These are phyloP conservation scores for Tylopilus rubrobrunneus DNA, from an alignment of 768 basidiomycete species.

Conservation along the genomic window DNA sequence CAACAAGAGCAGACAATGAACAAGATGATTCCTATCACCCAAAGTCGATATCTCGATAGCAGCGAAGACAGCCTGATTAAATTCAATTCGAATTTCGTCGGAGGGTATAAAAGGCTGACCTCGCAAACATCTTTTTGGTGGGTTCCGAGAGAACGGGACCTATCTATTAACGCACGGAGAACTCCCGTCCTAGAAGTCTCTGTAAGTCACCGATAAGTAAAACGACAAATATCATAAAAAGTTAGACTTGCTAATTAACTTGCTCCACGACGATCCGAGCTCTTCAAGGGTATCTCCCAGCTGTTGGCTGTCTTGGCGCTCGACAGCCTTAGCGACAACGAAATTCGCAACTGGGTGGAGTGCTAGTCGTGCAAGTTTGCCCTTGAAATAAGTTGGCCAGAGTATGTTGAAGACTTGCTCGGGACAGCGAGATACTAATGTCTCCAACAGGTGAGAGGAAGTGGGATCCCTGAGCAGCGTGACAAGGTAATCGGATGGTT, in stretches of 20 bases:
- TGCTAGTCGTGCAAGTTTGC: conserved; percentile 68
- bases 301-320: conserved; percentile 53
- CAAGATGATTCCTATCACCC: conserved; percentile 50
- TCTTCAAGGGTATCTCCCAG: conserved; percentile 57
- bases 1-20: conserved; percentile 65
- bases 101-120: conserved; percentile 38
- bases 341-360: conserved; percentile 93
- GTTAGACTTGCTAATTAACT: conserved; percentile 60
- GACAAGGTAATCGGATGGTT: conserved; percentile 73
- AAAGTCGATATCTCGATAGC: conserved; percentile 53
- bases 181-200: conserved; percentile 75
- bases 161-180: conserved; percentile 69
- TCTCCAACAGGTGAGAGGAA: conserved; percentile 88
- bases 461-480: conserved; percentile 83
- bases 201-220: conserved; percentile 23
- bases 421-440: conserved; percentile 63
- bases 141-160: conserved; percentile 47
- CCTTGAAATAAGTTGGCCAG: conserved; percentile 77
- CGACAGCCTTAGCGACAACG: conserved; percentile 78
- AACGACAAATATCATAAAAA: neutral
- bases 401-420: conserved; percentile 55
- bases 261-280: conserved; percentile 53
- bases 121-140: conserved; percentile 50
- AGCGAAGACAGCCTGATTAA: conserved; percentile 50
- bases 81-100: conserved; percentile 4